Base-by-base conservation (phyloP, 129 eudicot species). In the Ambrosia trifida region DNA sequence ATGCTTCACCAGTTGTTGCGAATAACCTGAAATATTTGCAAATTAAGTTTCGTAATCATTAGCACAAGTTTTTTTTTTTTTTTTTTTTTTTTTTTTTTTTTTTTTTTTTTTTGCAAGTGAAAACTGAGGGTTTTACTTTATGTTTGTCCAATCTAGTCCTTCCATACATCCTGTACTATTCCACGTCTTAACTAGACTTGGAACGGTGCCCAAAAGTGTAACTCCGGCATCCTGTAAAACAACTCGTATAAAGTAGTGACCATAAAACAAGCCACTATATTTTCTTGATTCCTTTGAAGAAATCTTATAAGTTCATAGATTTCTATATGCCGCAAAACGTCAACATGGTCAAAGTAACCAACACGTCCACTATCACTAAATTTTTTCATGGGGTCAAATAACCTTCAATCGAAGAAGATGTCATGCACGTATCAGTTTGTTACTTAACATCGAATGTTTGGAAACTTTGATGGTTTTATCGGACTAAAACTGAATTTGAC, bases 141-240 rank as follows among this genome's bases (percentile, higher is more conserved):
- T 77, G 4, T 78, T 84, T 75, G 97, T 88, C 99, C 99, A 95
- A 61, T 95, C 87, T 43, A 95, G 83, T 43, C 94, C 97, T 59
- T 90, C 93, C 99, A 95, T 90, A 68, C 97, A 87, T 58, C 53
- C 18, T 47, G 94, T 84, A 80, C 84, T 90, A 74, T 86, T 88
- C 97, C 99, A 95, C 14, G 94, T 47, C 85, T 95, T 95, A 11
- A 95, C 99, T 81, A 95, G 72, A 81, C 99, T 90, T 10, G 99
- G 99, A 74, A 95, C 96, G 7, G 97, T 87, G 43, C 97, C 97
- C 85, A 95, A 75, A 61, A 81, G 30, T 69, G 94, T 84, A 50
- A 95, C 99, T 73, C 86, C 74, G 12, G 97, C 96, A 88, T 95
- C 97, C 99, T 95, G 82, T 60, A 49, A 68, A 8, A 4, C 41